Evolutionary conservation across 2,329 filamentous ascomycete genomes (phyloP).

Genomic region (Clarireedia monteithiana): DNA sequence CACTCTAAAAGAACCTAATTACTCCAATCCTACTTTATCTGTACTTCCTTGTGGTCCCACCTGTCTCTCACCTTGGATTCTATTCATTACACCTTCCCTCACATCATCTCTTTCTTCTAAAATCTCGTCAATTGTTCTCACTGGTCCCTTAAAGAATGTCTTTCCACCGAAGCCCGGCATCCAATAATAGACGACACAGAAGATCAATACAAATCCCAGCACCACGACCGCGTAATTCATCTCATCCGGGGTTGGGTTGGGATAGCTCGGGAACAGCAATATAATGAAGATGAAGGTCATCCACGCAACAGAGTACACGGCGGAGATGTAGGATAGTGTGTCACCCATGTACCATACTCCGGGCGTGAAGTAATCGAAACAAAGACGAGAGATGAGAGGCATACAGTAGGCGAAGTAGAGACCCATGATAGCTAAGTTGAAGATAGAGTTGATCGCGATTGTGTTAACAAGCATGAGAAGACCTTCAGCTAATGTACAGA

Average conservation of each 20-base stretch:
- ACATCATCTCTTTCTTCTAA: conserved; percentile 8
- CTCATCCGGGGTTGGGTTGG: conserved; percentile 18
- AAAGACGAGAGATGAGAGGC: conserved; percentile 26
- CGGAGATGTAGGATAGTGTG: conserved; percentile 20
- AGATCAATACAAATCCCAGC: conserved; percentile 25
- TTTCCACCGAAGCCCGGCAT: conserved; percentile 25
- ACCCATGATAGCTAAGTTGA: conserved; percentile 30
- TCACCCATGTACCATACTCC: conserved; percentile 29
- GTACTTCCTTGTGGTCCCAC: not conserved
- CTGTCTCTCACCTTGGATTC: not conserved
- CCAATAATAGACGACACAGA: conserved; percentile 28
- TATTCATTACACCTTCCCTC: not conserved
- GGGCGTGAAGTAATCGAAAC: conserved; percentile 25
- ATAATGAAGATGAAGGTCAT: conserved; percentile 29
- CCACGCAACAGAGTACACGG: conserved; percentile 25
- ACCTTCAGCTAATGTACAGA: conserved; percentile 25
- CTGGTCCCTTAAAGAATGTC: conserved; percentile 27
- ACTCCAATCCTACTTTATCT: not conserved
- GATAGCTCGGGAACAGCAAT: conserved; percentile 25
- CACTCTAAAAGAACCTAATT: no score
- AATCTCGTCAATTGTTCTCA: conserved; percentile 26
- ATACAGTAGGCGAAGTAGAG: conserved; percentile 30
- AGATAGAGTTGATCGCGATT: conserved; percentile 29
- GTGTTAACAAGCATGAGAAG: conserved; percentile 30
- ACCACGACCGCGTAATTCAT: conserved; percentile 30